phyloP scores from a whole-genome alignment of 2,329 filamentous ascomycete genomes.

The Trichoderma sp. region DNA sequence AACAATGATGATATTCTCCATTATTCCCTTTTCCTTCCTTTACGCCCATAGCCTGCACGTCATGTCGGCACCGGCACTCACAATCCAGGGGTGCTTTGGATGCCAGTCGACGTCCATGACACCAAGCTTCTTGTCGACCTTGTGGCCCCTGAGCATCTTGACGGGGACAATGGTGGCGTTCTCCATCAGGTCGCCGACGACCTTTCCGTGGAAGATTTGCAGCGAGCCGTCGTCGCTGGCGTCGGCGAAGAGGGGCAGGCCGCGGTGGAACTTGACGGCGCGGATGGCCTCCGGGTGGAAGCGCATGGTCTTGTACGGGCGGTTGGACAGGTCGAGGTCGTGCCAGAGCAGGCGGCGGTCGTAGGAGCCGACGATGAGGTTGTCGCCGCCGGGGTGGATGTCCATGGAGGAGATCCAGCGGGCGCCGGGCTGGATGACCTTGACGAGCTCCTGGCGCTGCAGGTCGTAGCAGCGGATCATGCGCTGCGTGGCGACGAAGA shows the following conservation, averaged over 20 bases:
- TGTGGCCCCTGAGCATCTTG: conserved; percentile 89
- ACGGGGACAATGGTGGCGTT: conserved; percentile 95
- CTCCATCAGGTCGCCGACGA: conserved; percentile 91
- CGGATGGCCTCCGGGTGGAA: conserved; percentile 93
- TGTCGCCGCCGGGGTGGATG: conserved; percentile 88
- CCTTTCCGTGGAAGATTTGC: conserved; percentile 96
- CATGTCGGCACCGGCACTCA: conserved; percentile 91
- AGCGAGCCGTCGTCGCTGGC: conserved; percentile 91
- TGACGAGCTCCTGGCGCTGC: conserved; percentile 84
- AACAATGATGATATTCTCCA: not conserved
- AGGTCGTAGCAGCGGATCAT: conserved; percentile 93
- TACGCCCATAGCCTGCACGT: conserved; percentile 86
- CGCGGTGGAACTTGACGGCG: conserved; percentile 80
- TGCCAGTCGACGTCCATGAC: conserved; percentile 97
- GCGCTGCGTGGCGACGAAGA: conserved; percentile 95
- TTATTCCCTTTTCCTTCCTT: conserved; percentile 5
- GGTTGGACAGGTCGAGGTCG: conserved; percentile 84
- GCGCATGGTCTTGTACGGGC: conserved; percentile 93
- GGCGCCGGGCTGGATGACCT: conserved; percentile 88
- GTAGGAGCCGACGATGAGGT: conserved; percentile 91
- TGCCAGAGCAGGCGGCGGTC: conserved; percentile 94
- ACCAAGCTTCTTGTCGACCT: conserved; percentile 78
- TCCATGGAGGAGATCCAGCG: conserved; percentile 93
- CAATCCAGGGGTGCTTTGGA: conserved; percentile 86
- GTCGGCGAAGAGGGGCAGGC: conserved; percentile 84